A percentile compares a stretch with the other conserved stretches of the same genome.
Conservation (phyloP, 805 yeast species). For the Candida sphagnicola region DNA sequence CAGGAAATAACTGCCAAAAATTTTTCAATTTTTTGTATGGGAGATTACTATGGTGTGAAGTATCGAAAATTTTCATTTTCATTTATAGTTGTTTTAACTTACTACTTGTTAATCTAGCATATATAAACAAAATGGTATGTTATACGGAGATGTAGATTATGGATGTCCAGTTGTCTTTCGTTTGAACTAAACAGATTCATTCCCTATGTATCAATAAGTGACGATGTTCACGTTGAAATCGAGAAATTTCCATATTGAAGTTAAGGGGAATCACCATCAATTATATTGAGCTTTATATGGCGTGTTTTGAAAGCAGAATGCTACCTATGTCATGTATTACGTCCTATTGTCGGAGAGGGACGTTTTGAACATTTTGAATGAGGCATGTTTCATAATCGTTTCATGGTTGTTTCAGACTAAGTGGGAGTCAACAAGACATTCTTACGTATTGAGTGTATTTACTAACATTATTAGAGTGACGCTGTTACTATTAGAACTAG, state of each 20-base stretch:
- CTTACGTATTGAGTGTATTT: background rate
- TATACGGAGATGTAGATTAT: background rate
- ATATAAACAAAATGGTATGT: slow-evolving; percentile 1
- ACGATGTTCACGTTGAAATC: background rate
- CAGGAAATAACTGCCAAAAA: background rate
- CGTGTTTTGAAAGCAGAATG: too few relatives aligned
- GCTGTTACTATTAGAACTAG: slow-evolving; percentile 99
- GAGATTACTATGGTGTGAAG: background rate
- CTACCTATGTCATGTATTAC: too few relatives aligned
- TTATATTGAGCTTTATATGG: too few relatives aligned
- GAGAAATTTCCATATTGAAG: background rate
- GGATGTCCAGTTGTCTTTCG: background rate
- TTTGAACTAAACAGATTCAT: background rate
- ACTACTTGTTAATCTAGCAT: slow-evolving; percentile 1
- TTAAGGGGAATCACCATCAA: background rate
- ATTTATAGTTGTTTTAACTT: background rate
- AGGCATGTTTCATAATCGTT: background rate
- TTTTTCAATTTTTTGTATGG: background rate
- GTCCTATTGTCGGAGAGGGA: too few relatives aligned
- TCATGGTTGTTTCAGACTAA: too few relatives aligned
- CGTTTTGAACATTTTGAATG: too few relatives aligned
- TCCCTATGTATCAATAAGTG: background rate
- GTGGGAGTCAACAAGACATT: background rate
- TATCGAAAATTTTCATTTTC: slow-evolving; percentile 1
- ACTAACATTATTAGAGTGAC: slow-evolving; percentile 70